Conservation (phyloP, 2,329 filamentous ascomycete genomes). For the Chrysoporthe puriensis region DNA sequence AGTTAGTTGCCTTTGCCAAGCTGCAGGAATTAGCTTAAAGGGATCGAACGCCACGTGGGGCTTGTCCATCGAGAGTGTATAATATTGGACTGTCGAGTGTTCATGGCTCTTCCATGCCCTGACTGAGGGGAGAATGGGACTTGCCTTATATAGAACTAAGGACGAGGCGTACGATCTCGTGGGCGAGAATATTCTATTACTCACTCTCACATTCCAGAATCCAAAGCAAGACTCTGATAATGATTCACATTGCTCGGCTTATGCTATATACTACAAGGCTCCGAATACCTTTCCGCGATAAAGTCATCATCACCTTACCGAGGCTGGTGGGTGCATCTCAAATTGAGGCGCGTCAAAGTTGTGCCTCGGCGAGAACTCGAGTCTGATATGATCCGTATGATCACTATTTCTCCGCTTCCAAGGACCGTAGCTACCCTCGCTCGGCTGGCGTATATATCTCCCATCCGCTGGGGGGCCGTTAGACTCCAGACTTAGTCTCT, state of each 20-base stretch:
- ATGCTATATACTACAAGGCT: too few relatives aligned
- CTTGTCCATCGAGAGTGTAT: too few relatives aligned
- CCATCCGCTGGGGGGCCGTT: background rate
- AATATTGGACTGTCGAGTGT: too few relatives aligned
- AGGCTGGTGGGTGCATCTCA: constrained; percentile 17
- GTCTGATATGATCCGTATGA: constrained; percentile 10
- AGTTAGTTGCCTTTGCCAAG: too few relatives aligned
- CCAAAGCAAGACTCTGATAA: background rate
- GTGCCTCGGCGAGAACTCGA: constrained; percentile 3
- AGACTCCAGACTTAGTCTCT: constrained; percentile 10
- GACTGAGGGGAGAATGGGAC: too few relatives aligned
- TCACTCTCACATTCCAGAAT: too few relatives aligned
- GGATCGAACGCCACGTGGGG: too few relatives aligned
- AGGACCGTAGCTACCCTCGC: background rate
- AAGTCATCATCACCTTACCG: background rate
- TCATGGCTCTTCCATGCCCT: too few relatives aligned
- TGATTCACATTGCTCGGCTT: background rate
- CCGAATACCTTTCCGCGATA: background rate
- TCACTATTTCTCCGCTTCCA: constrained; percentile 7
- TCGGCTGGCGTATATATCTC: background rate
- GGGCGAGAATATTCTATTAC: too few relatives aligned
- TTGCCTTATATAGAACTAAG: too few relatives aligned
- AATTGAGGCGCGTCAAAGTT: constrained; percentile 5
- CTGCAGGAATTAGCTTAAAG: too few relatives aligned
- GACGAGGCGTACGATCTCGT: too few relatives aligned